These are phyloP conservation scores for Candida silvicultrix DNA, from an alignment of 805 yeast species.

Conservation along the genomic window DNA sequence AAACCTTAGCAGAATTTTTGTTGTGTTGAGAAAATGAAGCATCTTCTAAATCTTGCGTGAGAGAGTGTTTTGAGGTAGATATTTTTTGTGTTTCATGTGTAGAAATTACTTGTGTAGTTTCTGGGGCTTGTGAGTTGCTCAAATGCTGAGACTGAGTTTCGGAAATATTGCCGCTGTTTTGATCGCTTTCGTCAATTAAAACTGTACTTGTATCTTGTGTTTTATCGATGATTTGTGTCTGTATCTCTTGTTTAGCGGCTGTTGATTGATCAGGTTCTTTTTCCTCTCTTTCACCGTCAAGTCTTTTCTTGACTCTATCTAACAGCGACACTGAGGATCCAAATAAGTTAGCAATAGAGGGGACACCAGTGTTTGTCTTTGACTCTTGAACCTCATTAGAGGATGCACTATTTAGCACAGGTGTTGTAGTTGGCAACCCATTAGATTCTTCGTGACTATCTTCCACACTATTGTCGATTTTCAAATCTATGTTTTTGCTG, in stretches of 20 bases:
- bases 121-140: not conserved
- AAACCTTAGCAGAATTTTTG: not conserved
- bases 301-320: slow-evolving; percentile 4
- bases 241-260: not conserved
- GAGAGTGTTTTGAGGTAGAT: not conserved
- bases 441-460: not conserved
- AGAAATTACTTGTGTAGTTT: not conserved
- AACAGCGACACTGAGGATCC: not conserved
- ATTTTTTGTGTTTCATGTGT: not conserved
- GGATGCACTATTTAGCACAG: not conserved
- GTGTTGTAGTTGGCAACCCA: not conserved
- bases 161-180: too few species aligned
- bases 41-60: not conserved
- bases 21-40: not conserved
- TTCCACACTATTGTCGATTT: not conserved
- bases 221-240: not conserved
- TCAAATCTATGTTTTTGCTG: slow-evolving; percentile 11
- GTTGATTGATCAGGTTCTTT: too few species aligned
- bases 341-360: not conserved
- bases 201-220: too few species aligned
- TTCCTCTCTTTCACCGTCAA: slow-evolving; percentile 2
- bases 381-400: not conserved
- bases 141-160: not conserved
- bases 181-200: too few species aligned
- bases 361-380: not conserved